Percentiles rank a stretch among this genome's conserved stretches.
These are phyloP conservation scores for Tylopilus felleus DNA, from an alignment of 768 basidiomycete species.

Conservation along the genomic window DNA sequence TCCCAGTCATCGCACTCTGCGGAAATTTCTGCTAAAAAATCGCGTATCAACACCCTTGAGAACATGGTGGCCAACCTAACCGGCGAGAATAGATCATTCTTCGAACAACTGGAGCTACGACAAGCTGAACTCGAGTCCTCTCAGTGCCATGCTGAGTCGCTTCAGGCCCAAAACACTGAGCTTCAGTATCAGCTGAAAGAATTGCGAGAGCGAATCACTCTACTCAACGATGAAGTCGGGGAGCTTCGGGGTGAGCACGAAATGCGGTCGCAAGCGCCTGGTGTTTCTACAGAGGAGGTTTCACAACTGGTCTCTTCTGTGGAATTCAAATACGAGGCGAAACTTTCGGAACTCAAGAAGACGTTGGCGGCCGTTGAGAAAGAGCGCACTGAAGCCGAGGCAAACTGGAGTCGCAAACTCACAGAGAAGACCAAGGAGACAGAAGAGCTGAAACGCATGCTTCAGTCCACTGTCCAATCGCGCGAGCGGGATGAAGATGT, in stretches of 20 bases:
- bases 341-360: constrained; percentile 66
- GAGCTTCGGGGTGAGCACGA: constrained; percentile 64
- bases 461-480: constrained; percentile 57
- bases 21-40: constrained; percentile 57
- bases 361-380: constrained; percentile 65
- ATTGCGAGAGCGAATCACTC: constrained; percentile 61
- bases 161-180: constrained; percentile 79
- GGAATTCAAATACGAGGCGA: constrained; percentile 74
- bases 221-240: constrained; percentile 68
- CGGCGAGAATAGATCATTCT: constrained; percentile 73
- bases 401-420: constrained; percentile 85
- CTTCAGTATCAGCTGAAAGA: constrained; percentile 85
- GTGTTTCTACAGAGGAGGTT: constrained; percentile 57
- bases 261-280: constrained; percentile 39
- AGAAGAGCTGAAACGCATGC: constrained; percentile 60
- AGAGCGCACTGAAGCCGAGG: constrained; percentile 84
- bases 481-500: constrained; percentile 57
- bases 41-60: constrained; percentile 69
- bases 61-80: constrained; percentile 64
- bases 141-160: constrained; percentile 66
- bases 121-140: constrained; percentile 90
- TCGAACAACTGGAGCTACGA: constrained; percentile 82
- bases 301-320: constrained; percentile 70
- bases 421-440: constrained; percentile 73
- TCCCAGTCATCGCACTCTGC: constrained; percentile 63